Evolutionary conservation across 2,329 filamentous ascomycete species (phyloP), one percentile per base, ranked within the genome.

Genomic region (Fonsecaea pugnacius): DNA sequence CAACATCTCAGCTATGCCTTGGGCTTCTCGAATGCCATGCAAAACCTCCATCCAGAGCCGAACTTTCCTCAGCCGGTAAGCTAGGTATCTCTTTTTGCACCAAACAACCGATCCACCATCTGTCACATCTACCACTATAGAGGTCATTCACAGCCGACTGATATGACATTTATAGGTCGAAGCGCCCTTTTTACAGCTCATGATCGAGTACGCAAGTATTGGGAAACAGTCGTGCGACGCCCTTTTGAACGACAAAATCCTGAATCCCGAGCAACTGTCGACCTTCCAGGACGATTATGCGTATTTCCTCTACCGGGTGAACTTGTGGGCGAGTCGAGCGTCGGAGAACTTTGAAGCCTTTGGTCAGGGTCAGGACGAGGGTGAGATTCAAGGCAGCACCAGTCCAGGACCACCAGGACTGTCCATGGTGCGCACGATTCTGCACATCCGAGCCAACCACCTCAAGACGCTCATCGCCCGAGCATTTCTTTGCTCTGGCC

Each of bases 1-100:
- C 60, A 62, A 18, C 60, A 62, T 43, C 60, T 62, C 18, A 62
- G 53, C 36, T 62, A 62, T 58, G 60, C 60, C 35, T 32, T 62
- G 40, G 60, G 60, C 5, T 51, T 56, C 27, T 57, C 60, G 8
- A 57, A 62, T 33, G 36, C 54, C 12, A 62, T 58, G 60, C 60
- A 54, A 24, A 57, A 57, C 18, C 53, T 62, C 2, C 60, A 48
- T 32, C 40, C 57, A 6, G 60, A 62, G 14, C 36, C 60, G 4
- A 58, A 18, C 8, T 62, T 62, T 21, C 60, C 60, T 27, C 60
- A 33, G 18, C 60, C 60, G 16, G 60, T 62, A 21, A 51, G 60
- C 58, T n/a, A 33, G 14, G 18, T 14, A 4, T 4, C n/a, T 9
- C 27, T 4, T 6, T 4, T 4, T 30, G 24, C 27, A 30, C 27